Conservation (phyloP, 306 rosid genomes). For the Aeschynomene evenia region DNA sequence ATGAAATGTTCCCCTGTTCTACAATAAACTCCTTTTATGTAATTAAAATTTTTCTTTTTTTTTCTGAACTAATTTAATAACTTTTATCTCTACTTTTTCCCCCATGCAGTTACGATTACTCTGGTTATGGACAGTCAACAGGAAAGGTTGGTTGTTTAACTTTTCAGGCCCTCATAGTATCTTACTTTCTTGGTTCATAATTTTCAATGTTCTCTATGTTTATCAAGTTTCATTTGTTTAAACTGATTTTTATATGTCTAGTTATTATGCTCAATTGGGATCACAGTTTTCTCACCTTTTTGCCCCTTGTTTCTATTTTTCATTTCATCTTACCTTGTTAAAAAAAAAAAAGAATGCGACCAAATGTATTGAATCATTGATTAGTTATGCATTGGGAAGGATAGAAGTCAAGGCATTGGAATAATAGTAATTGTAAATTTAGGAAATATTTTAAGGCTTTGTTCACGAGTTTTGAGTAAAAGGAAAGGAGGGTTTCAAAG, state of each 20-base stretch:
- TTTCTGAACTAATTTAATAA: conserved; percentile 9
- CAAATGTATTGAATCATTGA: too few relatives aligned
- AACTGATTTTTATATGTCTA: background rate
- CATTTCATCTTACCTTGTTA: background rate
- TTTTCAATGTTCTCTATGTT: background rate
- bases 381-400: too few relatives aligned
- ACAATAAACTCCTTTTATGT: background rate
- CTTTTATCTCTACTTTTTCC: conserved; percentile 21
- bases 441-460: too few relatives aligned
- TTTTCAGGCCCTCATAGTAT: conserved; percentile 3
- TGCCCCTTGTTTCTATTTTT: background rate
- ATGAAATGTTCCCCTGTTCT: background rate
- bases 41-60: background rate
- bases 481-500: too few relatives aligned
- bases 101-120: conserved; percentile 80
- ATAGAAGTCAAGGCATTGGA: too few relatives aligned
- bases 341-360: too few relatives aligned
- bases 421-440: too few relatives aligned
- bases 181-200: background rate
- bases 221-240: background rate
- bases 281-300: background rate
- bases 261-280: background rate
- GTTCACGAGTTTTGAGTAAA: too few relatives aligned
- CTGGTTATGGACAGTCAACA: conserved; percentile 96
- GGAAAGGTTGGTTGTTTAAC: conserved; percentile 71